Percentiles rank a stretch among this genome's conserved stretches.
Conservation (phyloP, 202 grass and related monocot species). For the Zizania palustris region DNA sequence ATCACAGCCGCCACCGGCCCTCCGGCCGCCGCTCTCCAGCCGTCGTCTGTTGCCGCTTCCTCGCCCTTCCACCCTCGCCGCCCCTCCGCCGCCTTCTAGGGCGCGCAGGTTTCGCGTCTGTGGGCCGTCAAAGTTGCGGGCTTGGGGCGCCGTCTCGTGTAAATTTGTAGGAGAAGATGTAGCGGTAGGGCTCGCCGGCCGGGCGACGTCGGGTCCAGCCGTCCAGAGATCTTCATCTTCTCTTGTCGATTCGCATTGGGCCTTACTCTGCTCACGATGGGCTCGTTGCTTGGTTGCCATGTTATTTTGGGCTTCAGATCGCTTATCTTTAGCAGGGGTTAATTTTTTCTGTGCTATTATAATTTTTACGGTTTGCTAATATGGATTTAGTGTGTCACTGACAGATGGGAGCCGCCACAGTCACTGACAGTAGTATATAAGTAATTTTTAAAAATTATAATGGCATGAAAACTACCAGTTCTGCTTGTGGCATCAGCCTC, state of each 20-base stretch:
- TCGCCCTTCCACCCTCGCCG: conserved; percentile 48
- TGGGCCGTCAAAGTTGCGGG: background rate
- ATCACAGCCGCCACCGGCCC: conserved; percentile 57
- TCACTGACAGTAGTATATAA: no score
- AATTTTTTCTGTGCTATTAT: no score
- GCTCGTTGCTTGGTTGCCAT: background rate
- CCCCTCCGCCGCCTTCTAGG: conserved; percentile 53
- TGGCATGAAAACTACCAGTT: no score
- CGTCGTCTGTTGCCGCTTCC: conserved; percentile 16
- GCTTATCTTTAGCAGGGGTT: no score
- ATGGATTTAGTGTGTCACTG: background rate
- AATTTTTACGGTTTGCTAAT: no score
- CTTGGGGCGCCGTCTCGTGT: conserved; percentile 6
- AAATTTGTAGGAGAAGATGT: conserved; percentile 33
- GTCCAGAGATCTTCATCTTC: background rate
- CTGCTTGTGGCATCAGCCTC: no score
- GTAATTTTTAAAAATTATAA: no score
- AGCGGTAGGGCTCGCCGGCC: background rate
- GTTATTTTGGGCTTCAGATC: background rate
- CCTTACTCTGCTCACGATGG: no score
- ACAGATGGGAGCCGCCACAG: background rate
- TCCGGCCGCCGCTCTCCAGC: background rate
- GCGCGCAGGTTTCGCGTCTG: background rate
- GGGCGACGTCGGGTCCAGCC: background rate
- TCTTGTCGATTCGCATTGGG: background rate